Evolutionary conservation across 2,329 filamentous ascomycete species (phyloP), one percentile per base, ranked within the genome.

Genomic region (Phialophora chinensis): DNA sequence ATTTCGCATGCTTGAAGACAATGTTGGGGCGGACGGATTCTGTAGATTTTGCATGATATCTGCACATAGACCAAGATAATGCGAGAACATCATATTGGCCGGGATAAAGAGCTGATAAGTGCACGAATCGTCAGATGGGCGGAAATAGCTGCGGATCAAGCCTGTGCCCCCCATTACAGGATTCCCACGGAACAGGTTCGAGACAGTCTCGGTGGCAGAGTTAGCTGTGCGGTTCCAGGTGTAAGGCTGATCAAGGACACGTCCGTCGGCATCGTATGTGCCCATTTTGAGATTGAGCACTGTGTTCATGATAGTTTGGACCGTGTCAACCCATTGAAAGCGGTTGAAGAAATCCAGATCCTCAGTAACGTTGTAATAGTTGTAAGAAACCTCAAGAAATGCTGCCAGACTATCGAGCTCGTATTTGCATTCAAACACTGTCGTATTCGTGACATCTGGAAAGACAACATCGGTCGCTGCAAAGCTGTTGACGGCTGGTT

Each of bases 351-450:
- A 97, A 1, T 90, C 89, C 0, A 85, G 90, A 0, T 91, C 93
- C 1, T 85, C 85, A 0, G 92, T 96, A 74, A 91, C 86, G 44
- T 90, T 87, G 79, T 94, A 85, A 79, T 96, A 98, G 72, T 96
- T 89, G 74, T 97, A 97, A 23, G 85, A 87, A 1, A 99, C 81
- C 0, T 91, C 88, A 4, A 99, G 85, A 77, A 98, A 99, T 75
- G 96, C 90, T 0, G 93, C 95, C 0, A 99, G 84, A 8, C 93
- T 97, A 79, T 99, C 95, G 25, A 99, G 88, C 81, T 99, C 95
- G 79, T 98, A 99, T 79, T 99, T 99, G 87, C 95, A 99, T 79
- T 99, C 95, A 71, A 97, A 99, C 3, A 98, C 94, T 55, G 88
- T 86, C 0, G 84, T 87, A 0, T 90, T 90, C 74, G 98, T 93